These are phyloP conservation scores for Coccomyxa subellipsoidea DNA, from an alignment of 163 green algal species.

Conservation along the genomic window DNA sequence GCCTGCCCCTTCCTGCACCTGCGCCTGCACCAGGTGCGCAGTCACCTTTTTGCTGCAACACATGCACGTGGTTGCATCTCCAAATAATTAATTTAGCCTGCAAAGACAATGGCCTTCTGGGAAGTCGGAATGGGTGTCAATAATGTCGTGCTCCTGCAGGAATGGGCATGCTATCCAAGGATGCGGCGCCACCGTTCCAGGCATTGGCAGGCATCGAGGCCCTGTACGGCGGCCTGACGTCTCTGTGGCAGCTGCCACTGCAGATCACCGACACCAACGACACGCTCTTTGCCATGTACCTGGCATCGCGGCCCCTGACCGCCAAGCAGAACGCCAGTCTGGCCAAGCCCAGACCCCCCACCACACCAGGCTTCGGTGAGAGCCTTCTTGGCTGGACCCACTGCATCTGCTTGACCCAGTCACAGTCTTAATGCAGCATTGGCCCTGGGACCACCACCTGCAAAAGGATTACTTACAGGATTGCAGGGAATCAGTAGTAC, in stretches of 20 bases:
- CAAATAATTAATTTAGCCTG: not conserved
- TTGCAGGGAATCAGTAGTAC: too few relatives aligned
- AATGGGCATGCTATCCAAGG: not conserved
- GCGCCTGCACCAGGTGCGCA: not conserved
- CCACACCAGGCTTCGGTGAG: not conserved
- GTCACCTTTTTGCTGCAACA: not conserved
- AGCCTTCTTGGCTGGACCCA: not conserved
- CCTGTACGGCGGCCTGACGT: not conserved
- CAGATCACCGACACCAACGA: not conserved
- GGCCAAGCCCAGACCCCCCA: not conserved
- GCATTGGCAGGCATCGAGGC: not conserved
- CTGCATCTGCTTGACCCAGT: not conserved
- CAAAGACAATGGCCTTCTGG: not conserved
- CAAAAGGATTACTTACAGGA: too few relatives aligned
- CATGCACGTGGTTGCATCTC: not conserved
- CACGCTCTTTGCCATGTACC: slow-evolving; percentile 1
- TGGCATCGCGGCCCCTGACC: not conserved
- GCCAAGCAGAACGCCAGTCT: not conserved
- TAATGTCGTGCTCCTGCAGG: not conserved
- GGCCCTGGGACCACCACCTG: too few relatives aligned
- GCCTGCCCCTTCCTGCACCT: not conserved
- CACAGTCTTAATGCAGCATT: too few relatives aligned
- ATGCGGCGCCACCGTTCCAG: not conserved
- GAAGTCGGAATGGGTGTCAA: not conserved
- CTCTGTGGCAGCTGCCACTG: not conserved